phyloP scores from a whole-genome alignment of 331 rosid species.

The Saraca asoca region DNA sequence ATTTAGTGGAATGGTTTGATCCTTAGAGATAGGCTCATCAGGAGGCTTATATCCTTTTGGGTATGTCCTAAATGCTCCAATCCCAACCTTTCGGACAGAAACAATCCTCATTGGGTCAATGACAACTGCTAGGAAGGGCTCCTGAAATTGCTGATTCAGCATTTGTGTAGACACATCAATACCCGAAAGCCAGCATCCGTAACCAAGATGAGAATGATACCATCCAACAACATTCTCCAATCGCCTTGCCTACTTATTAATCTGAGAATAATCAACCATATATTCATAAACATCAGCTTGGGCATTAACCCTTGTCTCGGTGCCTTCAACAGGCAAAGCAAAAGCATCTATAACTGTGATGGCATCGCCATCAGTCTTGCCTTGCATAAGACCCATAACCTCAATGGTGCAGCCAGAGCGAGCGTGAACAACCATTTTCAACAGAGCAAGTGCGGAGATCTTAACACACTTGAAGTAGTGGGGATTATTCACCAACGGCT shows the following conservation, averaged over 20 bases:
- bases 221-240: conserved; percentile 96
- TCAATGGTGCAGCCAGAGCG: conserved; percentile 96
- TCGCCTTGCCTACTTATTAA: conserved; percentile 91
- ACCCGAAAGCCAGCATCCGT: conserved; percentile 99
- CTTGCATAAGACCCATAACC: conserved; percentile 99
- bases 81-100: conserved; percentile 95
- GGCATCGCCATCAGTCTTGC: conserved; percentile 83
- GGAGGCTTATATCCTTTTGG: conserved; percentile 93
- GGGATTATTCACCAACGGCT: conserved; percentile 83
- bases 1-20: conserved; percentile 89
- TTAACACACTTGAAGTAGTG: conserved; percentile 93
- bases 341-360: conserved; percentile 95
- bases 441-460: conserved; percentile 94
- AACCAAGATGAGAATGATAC: conserved; percentile 99
- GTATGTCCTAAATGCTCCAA: conserved; percentile 97
- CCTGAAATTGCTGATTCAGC: conserved; percentile 90
- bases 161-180: conserved; percentile 96
- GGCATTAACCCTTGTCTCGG: too few species aligned
- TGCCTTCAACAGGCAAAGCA: conserved; percentile 92
- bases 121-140: conserved; percentile 93
- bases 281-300: too few species aligned
- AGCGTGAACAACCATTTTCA: conserved; percentile 98
- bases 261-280: too few species aligned
- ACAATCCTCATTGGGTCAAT: conserved; percentile 95
- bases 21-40: conserved; percentile 89